These are phyloP conservation scores for Fomitiporia mediterranea DNA, from an alignment of 1,284 basidiomycete genomes.

Conservation along the genomic window DNA sequence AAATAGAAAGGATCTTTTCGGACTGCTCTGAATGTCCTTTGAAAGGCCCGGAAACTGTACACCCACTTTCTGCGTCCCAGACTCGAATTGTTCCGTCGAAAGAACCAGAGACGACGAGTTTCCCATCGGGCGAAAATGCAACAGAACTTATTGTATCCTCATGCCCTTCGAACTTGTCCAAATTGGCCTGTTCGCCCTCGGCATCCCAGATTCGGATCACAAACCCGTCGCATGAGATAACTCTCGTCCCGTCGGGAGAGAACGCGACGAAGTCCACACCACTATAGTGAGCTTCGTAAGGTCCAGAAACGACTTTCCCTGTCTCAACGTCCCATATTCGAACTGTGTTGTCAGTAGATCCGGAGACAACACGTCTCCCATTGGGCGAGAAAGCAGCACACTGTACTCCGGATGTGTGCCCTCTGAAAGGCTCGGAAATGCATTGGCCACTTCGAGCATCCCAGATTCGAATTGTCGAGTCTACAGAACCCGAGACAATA, in stretches of 20 bases:
- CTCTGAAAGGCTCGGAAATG: no score
- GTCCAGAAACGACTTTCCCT: background rate
- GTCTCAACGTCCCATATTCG: conserved; percentile 17
- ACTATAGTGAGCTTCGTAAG: background rate
- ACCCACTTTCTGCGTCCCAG: conserved; percentile 5
- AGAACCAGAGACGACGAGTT: conserved; percentile 12
- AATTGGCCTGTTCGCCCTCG: background rate
- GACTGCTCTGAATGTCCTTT: background rate
- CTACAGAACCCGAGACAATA: no score
- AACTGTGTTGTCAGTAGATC: no score
- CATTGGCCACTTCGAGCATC: no score
- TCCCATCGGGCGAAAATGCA: conserved; percentile 11
- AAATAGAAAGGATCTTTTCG: background rate
- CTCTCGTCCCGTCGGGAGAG: conserved; percentile 13
- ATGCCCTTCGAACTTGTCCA: conserved; percentile 28
- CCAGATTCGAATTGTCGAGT: no score
- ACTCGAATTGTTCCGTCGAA: conserved; percentile 12
- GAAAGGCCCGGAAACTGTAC: background rate
- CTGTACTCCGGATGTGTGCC: no score
- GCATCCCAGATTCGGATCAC: conserved; percentile 5
- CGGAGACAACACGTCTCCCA: no score
- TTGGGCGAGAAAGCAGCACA: no score
- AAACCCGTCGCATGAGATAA: conserved; percentile 16
- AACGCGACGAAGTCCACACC: conserved; percentile 2
- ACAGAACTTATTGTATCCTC: background rate